Conservation (phyloP, 2,329 filamentous ascomycete genomes). For the Scopulariopsis brevicaulis region DNA sequence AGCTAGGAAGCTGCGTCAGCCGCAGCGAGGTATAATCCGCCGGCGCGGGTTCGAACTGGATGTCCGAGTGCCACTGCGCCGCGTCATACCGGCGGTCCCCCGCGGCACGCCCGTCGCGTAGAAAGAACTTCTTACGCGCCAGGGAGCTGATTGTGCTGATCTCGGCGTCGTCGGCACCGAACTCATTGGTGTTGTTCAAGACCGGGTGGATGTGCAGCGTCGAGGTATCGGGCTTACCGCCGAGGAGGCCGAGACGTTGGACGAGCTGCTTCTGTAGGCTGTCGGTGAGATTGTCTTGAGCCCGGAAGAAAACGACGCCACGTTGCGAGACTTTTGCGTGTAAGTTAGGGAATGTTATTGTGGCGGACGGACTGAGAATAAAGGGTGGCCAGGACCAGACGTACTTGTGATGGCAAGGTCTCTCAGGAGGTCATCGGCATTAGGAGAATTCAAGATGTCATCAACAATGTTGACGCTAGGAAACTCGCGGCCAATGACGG, state of each 20-base stretch:
- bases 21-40: constrained; percentile 50
- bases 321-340: constrained; percentile 47
- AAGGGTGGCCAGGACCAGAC: constrained; percentile 8
- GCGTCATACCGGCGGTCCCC: constrained; percentile 31
- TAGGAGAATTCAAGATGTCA: constrained; percentile 41
- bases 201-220: constrained; percentile 51
- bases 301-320: constrained; percentile 60
- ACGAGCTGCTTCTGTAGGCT: constrained; percentile 56
- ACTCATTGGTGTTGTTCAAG: constrained; percentile 37
- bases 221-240: constrained; percentile 43
- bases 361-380: neutral
- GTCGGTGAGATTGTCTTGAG: constrained; percentile 48
- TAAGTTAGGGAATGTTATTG: neutral
- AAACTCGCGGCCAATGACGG: constrained; percentile 51
- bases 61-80: constrained; percentile 49
- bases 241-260: constrained; percentile 45
- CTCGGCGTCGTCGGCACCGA: constrained; percentile 39
- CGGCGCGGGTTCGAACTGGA: constrained; percentile 53
- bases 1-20: constrained; percentile 39
- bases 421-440: constrained; percentile 50
- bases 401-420: constrained; percentile 58
- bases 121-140: constrained; percentile 39
- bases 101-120: constrained; percentile 17
- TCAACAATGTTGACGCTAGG: constrained; percentile 47
- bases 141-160: constrained; percentile 54